These are phyloP conservation scores for Microdochium paspali DNA, from an alignment of 2,329 filamentous ascomycete genomes.

Conservation along the genomic window DNA sequence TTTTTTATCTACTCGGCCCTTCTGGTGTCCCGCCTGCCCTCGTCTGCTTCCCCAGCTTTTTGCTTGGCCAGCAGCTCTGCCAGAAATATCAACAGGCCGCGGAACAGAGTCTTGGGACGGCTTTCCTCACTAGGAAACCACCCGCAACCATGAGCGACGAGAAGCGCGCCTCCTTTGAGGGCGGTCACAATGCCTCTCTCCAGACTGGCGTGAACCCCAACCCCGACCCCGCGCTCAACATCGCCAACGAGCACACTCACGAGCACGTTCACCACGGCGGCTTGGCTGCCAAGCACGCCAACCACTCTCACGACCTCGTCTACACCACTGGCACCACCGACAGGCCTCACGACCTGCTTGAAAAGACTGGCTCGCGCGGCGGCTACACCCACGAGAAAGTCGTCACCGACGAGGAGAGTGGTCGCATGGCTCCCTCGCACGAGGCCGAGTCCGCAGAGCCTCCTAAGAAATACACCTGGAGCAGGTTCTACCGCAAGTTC, in stretches of 20 bases:
- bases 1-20: neutral
- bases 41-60: too few relatives aligned
- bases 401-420: conserved; percentile 20
- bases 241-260: conserved; percentile 32
- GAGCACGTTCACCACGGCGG: conserved; percentile 30
- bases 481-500: conserved; percentile 31
- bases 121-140: too few relatives aligned
- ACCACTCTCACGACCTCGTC: conserved; percentile 31
- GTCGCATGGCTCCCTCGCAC: conserved; percentile 14
- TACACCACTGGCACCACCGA: conserved; percentile 33
- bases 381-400: conserved; percentile 23
- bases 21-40: too few relatives aligned
- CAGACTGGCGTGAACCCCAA: conserved; percentile 11
- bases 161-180: conserved; percentile 5
- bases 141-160: conserved; percentile 5
- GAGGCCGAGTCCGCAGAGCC: conserved; percentile 3
- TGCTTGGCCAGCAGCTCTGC: too few relatives aligned
- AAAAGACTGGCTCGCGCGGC: conserved; percentile 12
- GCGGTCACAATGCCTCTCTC: conserved; percentile 10
- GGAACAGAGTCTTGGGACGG: too few relatives aligned
- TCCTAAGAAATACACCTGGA: conserved; percentile 17
- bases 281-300: conserved; percentile 18
- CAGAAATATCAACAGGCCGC: too few relatives aligned
- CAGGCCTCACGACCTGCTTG: conserved; percentile 26
- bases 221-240: conserved; percentile 19